phyloP scores from a whole-genome alignment of 768 basidiomycete genomes.

The Clitopilus hobsonii region DNA sequence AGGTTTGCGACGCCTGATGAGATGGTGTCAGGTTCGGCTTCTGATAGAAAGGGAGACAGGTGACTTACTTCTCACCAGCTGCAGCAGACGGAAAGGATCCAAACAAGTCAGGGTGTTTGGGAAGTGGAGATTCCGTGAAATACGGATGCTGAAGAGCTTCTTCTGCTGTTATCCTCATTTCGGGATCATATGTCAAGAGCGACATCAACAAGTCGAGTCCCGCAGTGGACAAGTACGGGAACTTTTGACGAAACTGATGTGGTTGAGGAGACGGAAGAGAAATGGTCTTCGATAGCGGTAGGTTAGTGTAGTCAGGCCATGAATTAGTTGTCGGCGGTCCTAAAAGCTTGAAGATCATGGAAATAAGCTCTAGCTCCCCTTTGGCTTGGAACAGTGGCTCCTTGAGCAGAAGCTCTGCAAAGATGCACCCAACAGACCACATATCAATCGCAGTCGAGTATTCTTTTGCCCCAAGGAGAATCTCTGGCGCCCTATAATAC shows the following conservation, averaged over 20 bases:
- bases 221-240: conserved; percentile 76
- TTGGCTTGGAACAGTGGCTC: conserved; percentile 98
- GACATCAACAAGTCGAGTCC: conserved; percentile 83
- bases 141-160: conserved; percentile 90
- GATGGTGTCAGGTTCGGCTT: conserved; percentile 5
- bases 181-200: conserved; percentile 87
- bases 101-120: conserved; percentile 95
- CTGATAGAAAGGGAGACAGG: neutral
- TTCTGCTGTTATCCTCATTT: conserved; percentile 79
- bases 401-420: conserved; percentile 91
- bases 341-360: conserved; percentile 92
- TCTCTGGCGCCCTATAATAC: conserved; percentile 79
- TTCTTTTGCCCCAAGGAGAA: conserved; percentile 85
- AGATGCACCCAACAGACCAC: conserved; percentile 99
- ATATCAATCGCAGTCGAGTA: conserved; percentile 96
- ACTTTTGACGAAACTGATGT: conserved; percentile 77
- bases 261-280: conserved; percentile 71
- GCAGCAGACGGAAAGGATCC: conserved; percentile 94
- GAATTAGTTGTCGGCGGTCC: conserved; percentile 84
- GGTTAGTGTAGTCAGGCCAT: conserved; percentile 80
- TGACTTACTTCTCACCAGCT: conserved; percentile 86
- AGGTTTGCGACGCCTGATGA: conserved; percentile 64
- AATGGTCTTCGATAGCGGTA: conserved; percentile 81
- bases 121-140: conserved; percentile 92
- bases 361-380: conserved; percentile 86